phyloP scores from a whole-genome alignment of 495 filamentous ascomycete genomes.

The Oidiodendron maius region DNA sequence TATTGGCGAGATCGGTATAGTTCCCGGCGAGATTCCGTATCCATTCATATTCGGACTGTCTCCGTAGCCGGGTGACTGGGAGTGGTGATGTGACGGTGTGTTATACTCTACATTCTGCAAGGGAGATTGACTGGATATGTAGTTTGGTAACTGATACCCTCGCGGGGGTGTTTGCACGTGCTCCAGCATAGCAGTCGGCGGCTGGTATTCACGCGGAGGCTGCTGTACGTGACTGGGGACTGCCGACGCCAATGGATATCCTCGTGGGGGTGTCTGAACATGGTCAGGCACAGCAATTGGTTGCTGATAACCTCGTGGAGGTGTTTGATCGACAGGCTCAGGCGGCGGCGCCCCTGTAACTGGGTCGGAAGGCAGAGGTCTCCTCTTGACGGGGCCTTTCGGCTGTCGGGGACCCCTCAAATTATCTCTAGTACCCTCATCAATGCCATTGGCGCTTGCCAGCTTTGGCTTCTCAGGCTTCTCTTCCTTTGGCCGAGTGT shows the following conservation, averaged over 20 bases:
- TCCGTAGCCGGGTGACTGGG: constrained; percentile 11
- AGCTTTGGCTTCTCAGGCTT: constrained; percentile 18
- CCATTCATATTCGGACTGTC: constrained; percentile 8
- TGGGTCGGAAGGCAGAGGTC: constrained; percentile 72
- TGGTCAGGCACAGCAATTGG: constrained; percentile 14
- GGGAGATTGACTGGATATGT: constrained; percentile 33
- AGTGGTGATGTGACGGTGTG: constrained; percentile 23
- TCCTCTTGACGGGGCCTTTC: constrained; percentile 60
- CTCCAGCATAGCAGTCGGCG: constrained; percentile 19
- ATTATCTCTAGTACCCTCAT: constrained; percentile 23
- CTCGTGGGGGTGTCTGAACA: constrained; percentile 22
- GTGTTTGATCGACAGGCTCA: constrained; percentile 29
- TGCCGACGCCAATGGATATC: no score
- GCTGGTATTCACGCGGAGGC: constrained; percentile 32
- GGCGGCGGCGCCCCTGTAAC: constrained; percentile 42
- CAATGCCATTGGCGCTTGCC: constrained; percentile 16
- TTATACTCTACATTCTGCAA: constrained; percentile 39
- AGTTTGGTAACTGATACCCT: constrained; percentile 19
- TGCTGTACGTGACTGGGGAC: no score
- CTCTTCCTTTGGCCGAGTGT: constrained; percentile 71
- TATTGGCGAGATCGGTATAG: not conserved
- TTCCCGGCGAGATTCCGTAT: constrained; percentile 10
- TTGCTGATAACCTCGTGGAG: constrained; percentile 32
- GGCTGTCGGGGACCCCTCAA: constrained; percentile 47
- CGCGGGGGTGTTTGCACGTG: constrained; percentile 23